phyloP scores from a whole-genome alignment of 768 basidiomycete genomes.

The Rhizopogon sp. region DNA sequence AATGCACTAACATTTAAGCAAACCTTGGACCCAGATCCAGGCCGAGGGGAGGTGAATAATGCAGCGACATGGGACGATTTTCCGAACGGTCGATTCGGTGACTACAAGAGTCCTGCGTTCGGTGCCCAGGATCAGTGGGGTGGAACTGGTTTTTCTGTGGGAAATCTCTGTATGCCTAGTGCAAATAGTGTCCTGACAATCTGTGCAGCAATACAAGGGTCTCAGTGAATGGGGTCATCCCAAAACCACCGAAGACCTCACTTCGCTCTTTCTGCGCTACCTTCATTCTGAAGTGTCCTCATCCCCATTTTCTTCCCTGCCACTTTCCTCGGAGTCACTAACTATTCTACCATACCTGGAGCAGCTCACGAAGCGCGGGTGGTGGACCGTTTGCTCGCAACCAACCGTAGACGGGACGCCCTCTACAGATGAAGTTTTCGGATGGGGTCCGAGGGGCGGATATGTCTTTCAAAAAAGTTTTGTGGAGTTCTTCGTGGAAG shows the following conservation, averaged over 20 bases:
- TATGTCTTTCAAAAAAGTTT: slow-evolving; percentile 98
- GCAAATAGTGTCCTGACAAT: not conserved
- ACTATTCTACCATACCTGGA: slow-evolving; percentile 77
- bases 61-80: slow-evolving; percentile 91
- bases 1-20: slow-evolving; percentile 47
- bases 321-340: slow-evolving; percentile 77
- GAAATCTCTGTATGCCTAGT: slow-evolving; percentile 8
- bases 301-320: slow-evolving; percentile 85
- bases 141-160: slow-evolving; percentile 55
- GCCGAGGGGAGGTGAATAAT: slow-evolving; percentile 70
- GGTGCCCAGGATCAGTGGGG: slow-evolving; percentile 80
- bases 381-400: slow-evolving; percentile 98
- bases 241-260: slow-evolving; percentile 61
- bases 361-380: slow-evolving; percentile 67
- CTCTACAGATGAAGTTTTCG: slow-evolving; percentile 75
- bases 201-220: slow-evolving; percentile 51
- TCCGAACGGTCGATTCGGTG: slow-evolving; percentile 97
- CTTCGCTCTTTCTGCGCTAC: slow-evolving; percentile 73
- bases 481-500: slow-evolving; percentile 89
- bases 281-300: slow-evolving; percentile 66
- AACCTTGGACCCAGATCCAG: slow-evolving; percentile 49
- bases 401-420: slow-evolving; percentile 81
- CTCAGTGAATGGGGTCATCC: slow-evolving; percentile 73
- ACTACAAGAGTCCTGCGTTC: slow-evolving; percentile 95
- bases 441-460: slow-evolving; percentile 91